These are phyloP conservation scores for Musa troglodytarum DNA, from an alignment of 176 grass and related monocot species.

Conservation along the genomic window DNA sequence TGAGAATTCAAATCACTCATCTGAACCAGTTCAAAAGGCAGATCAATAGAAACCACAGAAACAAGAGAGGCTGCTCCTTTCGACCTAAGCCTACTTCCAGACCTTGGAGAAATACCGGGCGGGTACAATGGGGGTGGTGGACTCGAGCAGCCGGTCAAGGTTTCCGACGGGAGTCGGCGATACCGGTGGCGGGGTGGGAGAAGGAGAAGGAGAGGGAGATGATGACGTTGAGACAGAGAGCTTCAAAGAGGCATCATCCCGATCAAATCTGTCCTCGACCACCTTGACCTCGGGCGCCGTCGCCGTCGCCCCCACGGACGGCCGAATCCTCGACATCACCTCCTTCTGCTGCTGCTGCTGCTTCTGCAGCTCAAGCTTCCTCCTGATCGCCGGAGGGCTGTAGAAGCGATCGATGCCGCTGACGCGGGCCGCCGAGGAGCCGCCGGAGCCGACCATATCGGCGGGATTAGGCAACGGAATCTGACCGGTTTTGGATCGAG, in stretches of 20 bases:
- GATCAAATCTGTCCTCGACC: not conserved
- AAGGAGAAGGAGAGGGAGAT: slow-evolving; percentile 4
- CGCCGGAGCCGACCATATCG: slow-evolving; percentile 33
- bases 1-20: not conserved
- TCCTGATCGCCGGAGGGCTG: slow-evolving; percentile 46
- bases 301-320: slow-evolving; percentile 3
- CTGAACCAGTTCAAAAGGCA: no score
- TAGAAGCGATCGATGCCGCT: slow-evolving; percentile 47
- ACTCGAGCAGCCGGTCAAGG: slow-evolving; percentile 58
- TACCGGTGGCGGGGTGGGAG: slow-evolving; percentile 11
- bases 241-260: slow-evolving; percentile 11
- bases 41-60: not conserved
- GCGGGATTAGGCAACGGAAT: not conserved
- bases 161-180: slow-evolving; percentile 16
- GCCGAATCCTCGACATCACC: not conserved
- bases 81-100: slow-evolving; percentile 2
- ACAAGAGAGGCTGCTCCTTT: not conserved
- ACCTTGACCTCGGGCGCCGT: slow-evolving; percentile 14
- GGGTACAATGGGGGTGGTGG: slow-evolving; percentile 41
- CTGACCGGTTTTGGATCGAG: not conserved
- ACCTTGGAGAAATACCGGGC: slow-evolving; percentile 39
- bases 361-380: slow-evolving; percentile 7
- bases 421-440: slow-evolving; percentile 31
- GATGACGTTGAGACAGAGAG: slow-evolving; percentile 5
- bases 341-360: slow-evolving; percentile 19